Evolutionary conservation across 1,284 basidiomycete species (phyloP).

Genomic region (Microbotryum violaceum): DNA sequence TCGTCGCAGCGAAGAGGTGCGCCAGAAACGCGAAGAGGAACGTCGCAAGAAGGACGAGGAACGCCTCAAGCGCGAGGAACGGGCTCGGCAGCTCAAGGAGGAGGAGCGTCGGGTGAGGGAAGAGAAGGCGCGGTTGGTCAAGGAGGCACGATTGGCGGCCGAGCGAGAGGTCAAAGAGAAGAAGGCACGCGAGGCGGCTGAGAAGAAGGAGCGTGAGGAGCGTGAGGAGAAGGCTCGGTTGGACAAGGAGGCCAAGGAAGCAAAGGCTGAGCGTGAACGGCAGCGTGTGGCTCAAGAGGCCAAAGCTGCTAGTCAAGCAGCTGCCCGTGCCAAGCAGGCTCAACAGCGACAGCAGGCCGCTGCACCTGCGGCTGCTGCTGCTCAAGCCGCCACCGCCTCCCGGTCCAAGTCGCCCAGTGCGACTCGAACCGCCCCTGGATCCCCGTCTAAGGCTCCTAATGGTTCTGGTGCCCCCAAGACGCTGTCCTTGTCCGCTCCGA

Average conservation of each 20-base stretch:
- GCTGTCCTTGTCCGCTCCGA: constrained; percentile 1
- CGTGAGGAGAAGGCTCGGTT: constrained; percentile 42
- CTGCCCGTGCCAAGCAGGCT: constrained; percentile 42
- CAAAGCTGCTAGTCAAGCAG: constrained; percentile 34
- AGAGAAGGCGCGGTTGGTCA: constrained; percentile 57
- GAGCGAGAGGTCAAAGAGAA: constrained; percentile 62
- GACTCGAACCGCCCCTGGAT: constrained; percentile 12
- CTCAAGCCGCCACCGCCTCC: constrained; percentile 18
- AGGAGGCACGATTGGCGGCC: constrained; percentile 38
- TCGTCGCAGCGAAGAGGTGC: constrained; percentile 56
- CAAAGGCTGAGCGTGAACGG: constrained; percentile 32
- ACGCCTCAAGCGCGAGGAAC: constrained; percentile 48
- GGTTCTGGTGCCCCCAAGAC: constrained; percentile 32
- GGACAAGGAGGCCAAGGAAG: constrained; percentile 23
- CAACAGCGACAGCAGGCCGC: constrained; percentile 35
- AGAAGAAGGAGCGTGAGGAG: constrained; percentile 59
- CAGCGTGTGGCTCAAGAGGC: constrained; percentile 39
- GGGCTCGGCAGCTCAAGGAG: constrained; percentile 58
- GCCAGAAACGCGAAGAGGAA: constrained; percentile 60
- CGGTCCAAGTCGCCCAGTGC: constrained; percentile 20
- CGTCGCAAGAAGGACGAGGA: constrained; percentile 64
- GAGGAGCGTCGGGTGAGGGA: constrained; percentile 43
- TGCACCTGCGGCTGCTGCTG: constrained; percentile 29
- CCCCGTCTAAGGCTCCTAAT: constrained; percentile 22
- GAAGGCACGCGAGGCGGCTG: constrained; percentile 45